These are phyloP conservation scores for Royoungia palumana DNA, from an alignment of 768 basidiomycete genomes.

Conservation along the genomic window DNA sequence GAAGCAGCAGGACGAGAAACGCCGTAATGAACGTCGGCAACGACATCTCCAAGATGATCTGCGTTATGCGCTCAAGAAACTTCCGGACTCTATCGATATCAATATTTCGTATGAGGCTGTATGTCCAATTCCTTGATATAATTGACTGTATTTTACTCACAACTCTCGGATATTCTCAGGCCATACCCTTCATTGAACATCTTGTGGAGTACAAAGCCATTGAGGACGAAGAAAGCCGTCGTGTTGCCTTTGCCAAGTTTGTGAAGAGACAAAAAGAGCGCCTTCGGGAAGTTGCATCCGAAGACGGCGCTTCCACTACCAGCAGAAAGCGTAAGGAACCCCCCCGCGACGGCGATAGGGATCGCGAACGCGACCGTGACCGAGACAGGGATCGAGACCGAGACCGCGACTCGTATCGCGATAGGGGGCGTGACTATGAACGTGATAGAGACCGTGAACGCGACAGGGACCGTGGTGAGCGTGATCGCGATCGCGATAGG, in stretches of 20 bases:
- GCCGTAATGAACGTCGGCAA: slow-evolving; percentile 78
- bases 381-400: slow-evolving; percentile 28
- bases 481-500: slow-evolving; percentile 44
- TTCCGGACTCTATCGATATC: slow-evolving; percentile 78
- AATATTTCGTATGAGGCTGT: slow-evolving; percentile 78
- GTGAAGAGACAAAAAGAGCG: slow-evolving; percentile 92
- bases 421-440: slow-evolving; percentile 36
- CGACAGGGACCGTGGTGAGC: slow-evolving; percentile 39
- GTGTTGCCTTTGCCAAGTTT: slow-evolving; percentile 82
- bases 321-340: slow-evolving; percentile 82
- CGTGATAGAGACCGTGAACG: slow-evolving; percentile 40
- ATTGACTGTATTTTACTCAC: background rate
- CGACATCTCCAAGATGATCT: slow-evolving; percentile 93
- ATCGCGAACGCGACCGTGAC: slow-evolving; percentile 39
- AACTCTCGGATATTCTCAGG: slow-evolving; percentile 37
- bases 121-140: slow-evolving; percentile 22
- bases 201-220: slow-evolving; percentile 85
- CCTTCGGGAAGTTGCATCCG: slow-evolving; percentile 69
- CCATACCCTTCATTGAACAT: slow-evolving; percentile 71
- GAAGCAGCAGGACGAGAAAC: slow-evolving; percentile 81
- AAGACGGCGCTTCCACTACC: slow-evolving; percentile 77
- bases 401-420: slow-evolving; percentile 27
- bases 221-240: slow-evolving; percentile 82
- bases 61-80: slow-evolving; percentile 90
- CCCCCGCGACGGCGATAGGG: slow-evolving; percentile 44